phyloP scores from a whole-genome alignment of 768 basidiomycete genomes.

The Tephrocybe sp. region DNA sequence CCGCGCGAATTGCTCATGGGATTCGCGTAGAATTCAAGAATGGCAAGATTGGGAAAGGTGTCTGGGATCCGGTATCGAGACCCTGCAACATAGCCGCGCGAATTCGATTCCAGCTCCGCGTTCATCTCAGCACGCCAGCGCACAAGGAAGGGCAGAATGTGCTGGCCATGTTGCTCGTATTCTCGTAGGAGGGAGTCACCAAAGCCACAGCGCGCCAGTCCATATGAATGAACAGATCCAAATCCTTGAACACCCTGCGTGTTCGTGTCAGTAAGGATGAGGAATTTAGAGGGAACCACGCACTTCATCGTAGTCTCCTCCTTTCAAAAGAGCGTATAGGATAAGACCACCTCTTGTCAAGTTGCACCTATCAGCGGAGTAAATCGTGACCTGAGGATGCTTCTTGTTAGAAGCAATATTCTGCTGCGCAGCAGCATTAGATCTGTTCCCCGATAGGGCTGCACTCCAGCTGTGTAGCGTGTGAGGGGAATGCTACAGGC shows the following conservation, averaged over 20 bases:
- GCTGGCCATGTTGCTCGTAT: conserved; percentile 33
- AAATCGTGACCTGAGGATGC: conserved; percentile 28
- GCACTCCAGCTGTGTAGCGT: conserved; percentile 44
- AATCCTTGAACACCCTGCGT: conserved; percentile 40
- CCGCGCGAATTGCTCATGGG: conserved; percentile 16
- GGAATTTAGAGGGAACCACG: background rate
- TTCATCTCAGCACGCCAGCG: conserved; percentile 50
- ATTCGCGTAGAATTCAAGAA: conserved; percentile 56
- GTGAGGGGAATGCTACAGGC: background rate
- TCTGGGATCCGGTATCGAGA: conserved; percentile 32
- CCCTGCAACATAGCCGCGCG: conserved; percentile 42
- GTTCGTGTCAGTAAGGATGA: background rate
- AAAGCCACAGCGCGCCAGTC: conserved; percentile 63
- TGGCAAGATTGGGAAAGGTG: conserved; percentile 54
- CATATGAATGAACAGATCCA: conserved; percentile 55
- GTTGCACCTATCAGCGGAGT: conserved; percentile 26
- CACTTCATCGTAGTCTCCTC: conserved; percentile 64
- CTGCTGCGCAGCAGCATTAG: conserved; percentile 34
- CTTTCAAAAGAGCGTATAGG: conserved; percentile 65
- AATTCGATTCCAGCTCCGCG: conserved; percentile 50
- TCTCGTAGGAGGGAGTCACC: conserved; percentile 54
- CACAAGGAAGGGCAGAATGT: conserved; percentile 44
- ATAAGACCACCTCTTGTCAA: conserved; percentile 62
- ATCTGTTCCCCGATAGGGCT: conserved; percentile 28
- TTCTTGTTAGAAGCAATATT: conserved; percentile 35